Evolutionary conservation across 305 asterid species (phyloP).

Genomic region (Fraxinus xanthoxyloides): DNA sequence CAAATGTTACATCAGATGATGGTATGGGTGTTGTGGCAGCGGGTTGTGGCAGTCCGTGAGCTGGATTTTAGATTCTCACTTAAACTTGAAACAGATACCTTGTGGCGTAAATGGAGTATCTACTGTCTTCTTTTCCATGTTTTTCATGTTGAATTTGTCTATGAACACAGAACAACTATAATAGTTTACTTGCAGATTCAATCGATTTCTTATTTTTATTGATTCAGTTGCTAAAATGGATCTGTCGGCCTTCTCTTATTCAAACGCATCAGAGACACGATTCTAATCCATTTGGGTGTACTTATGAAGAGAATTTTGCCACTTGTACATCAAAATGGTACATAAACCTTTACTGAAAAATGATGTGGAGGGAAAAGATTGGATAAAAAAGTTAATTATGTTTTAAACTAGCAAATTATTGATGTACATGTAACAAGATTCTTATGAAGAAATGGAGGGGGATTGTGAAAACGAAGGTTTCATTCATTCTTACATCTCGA

Average conservation of each 20-base stretch:
- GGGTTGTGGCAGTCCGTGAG: slow-evolving; percentile 76
- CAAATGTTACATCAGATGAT: slow-evolving; percentile 31
- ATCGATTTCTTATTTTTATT: neutral
- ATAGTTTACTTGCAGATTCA: neutral
- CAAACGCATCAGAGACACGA: neutral
- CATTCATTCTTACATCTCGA: neutral
- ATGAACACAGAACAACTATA: neutral
- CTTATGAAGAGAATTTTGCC: neutral
- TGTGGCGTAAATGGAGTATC: neutral
- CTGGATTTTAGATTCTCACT: slow-evolving; percentile 49
- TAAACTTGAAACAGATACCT: neutral
- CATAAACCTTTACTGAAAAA: neutral
- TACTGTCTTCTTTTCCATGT: neutral
- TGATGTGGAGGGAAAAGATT: neutral
- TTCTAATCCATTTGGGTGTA: neutral
- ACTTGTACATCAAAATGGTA: neutral
- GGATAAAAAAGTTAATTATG: too few relatives aligned
- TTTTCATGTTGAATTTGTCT: neutral
- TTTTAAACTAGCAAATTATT: too few relatives aligned
- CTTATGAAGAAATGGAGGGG: neutral
- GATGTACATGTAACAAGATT: neutral
- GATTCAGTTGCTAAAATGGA: neutral
- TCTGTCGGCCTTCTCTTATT: neutral
- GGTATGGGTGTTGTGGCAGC: slow-evolving; percentile 90
- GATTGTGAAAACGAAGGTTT: neutral